These are phyloP conservation scores for Arabis hirsuta DNA, from an alignment of 345 rosid genomes.

Conservation along the genomic window DNA sequence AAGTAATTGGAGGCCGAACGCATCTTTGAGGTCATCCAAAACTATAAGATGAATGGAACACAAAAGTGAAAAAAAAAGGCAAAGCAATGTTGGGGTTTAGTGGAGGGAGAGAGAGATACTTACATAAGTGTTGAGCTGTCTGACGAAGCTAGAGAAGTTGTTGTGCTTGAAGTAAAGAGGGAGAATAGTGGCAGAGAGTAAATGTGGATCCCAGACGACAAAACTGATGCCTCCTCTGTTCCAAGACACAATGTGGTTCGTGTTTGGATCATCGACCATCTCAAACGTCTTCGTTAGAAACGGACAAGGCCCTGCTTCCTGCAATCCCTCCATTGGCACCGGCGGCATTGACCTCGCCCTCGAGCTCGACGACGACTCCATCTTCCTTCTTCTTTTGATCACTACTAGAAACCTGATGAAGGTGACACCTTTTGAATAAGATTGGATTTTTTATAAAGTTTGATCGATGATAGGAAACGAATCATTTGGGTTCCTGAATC, in stretches of 20 bases:
- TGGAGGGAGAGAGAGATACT: slow-evolving; percentile 35
- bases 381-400: not conserved
- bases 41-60: slow-evolving; percentile 28
- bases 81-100: not conserved
- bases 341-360: slow-evolving; percentile 30
- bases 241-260: slow-evolving; percentile 80
- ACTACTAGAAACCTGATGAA: slow-evolving; percentile 3
- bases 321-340: slow-evolving; percentile 69
- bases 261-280: slow-evolving; percentile 72
- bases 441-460: not conserved
- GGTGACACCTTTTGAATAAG: not conserved
- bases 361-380: slow-evolving; percentile 31
- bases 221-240: slow-evolving; percentile 67
- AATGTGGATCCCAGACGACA: slow-evolving; percentile 79
- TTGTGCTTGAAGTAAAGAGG: slow-evolving; percentile 90
- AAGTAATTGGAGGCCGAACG: slow-evolving; percentile 24
- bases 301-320: slow-evolving; percentile 79
- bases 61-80: not conserved
- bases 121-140: slow-evolving; percentile 91
- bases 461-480: not conserved
- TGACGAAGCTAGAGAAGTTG: slow-evolving; percentile 90
- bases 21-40: slow-evolving; percentile 21
- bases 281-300: slow-evolving; percentile 83
- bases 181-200: slow-evolving; percentile 65
- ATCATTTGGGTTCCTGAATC: slow-evolving; percentile 1